Evolutionary conservation across 2,329 filamentous ascomycete species (phyloP).

Genomic region (Davidsoniella virescens): DNA sequence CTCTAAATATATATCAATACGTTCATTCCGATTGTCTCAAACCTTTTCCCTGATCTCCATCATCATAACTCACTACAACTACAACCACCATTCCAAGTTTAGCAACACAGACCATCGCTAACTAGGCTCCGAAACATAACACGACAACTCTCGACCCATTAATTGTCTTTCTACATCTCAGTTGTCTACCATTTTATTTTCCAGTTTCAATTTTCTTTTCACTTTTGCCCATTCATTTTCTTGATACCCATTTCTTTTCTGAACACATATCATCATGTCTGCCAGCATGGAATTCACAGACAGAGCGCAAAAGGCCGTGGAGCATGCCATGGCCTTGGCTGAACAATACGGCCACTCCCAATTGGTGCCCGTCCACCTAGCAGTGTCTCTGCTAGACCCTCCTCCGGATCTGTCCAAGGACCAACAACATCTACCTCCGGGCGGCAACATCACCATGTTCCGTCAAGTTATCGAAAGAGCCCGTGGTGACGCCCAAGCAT

Average conservation of each 20-base stretch:
- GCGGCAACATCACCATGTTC: constrained; percentile 58
- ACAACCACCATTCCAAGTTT: neutral
- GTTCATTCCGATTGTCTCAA: neutral
- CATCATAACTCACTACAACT: neutral
- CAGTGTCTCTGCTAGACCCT: constrained; percentile 64
- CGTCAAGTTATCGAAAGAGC: constrained; percentile 88
- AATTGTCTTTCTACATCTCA: neutral
- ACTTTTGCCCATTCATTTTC: neutral
- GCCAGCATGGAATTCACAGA: constrained; percentile 86
- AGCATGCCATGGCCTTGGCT: constrained; percentile 74
- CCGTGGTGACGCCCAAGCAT: constrained; percentile 76
- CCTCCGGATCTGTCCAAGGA: constrained; percentile 64
- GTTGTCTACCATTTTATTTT: neutral
- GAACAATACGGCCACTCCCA: constrained; percentile 85
- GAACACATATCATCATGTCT: constrained; percentile 37
- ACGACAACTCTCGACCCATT: neutral
- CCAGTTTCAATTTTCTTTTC: neutral
- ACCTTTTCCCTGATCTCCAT: neutral
- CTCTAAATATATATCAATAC: neutral
- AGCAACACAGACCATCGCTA: neutral
- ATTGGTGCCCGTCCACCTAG: constrained; percentile 77
- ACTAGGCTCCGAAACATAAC: neutral
- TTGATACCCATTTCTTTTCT: neutral
- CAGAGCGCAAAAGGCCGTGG: constrained; percentile 73
- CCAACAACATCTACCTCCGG: constrained; percentile 59